phyloP scores from a whole-genome alignment of 2,329 filamentous ascomycete genomes.

The Ophiosphaerella korrae region DNA sequence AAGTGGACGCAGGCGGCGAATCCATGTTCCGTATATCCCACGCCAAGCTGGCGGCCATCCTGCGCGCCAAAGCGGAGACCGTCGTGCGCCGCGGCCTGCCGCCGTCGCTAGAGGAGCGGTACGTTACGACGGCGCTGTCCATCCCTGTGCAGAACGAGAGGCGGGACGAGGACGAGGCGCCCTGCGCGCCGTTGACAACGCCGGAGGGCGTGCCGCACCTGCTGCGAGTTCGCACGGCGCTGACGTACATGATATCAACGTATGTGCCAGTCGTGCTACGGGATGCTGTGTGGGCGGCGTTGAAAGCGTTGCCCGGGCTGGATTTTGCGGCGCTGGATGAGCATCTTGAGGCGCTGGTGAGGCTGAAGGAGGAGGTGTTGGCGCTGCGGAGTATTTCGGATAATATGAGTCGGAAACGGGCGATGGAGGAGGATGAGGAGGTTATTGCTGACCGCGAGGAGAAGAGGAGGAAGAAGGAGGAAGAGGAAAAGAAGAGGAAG shows the following conservation, averaged over 20 bases:
- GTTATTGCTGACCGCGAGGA: slow-evolving; percentile 67
- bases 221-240: slow-evolving; percentile 67
- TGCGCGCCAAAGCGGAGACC: slow-evolving; percentile 73
- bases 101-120: slow-evolving; percentile 81
- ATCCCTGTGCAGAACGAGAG: slow-evolving; percentile 68
- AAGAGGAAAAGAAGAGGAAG: slow-evolving; percentile 87
- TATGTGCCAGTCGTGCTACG: slow-evolving; percentile 61
- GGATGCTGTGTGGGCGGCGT: slow-evolving; percentile 17
- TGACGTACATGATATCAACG: slow-evolving; percentile 66
- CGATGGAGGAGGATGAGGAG: slow-evolving; percentile 65
- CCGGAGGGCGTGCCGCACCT: slow-evolving; percentile 59
- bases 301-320: slow-evolving; percentile 30
- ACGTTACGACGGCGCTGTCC: slow-evolving; percentile 77
- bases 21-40: slow-evolving; percentile 81
- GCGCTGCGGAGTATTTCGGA: slow-evolving; percentile 71
- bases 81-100: slow-evolving; percentile 73
- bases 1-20: slow-evolving; percentile 81
- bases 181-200: slow-evolving; percentile 24
- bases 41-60: slow-evolving; percentile 67
- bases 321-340: slow-evolving; percentile 74
- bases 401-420: slow-evolving; percentile 70
- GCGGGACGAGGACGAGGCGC: background rate
- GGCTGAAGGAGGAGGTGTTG: slow-evolving; percentile 72
- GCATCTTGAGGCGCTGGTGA: slow-evolving; percentile 70
- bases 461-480: slow-evolving; percentile 84